These are phyloP conservation scores for Paraconiothyrium sp. DNA, from an alignment of 2,329 filamentous ascomycete genomes.

Conservation along the genomic window DNA sequence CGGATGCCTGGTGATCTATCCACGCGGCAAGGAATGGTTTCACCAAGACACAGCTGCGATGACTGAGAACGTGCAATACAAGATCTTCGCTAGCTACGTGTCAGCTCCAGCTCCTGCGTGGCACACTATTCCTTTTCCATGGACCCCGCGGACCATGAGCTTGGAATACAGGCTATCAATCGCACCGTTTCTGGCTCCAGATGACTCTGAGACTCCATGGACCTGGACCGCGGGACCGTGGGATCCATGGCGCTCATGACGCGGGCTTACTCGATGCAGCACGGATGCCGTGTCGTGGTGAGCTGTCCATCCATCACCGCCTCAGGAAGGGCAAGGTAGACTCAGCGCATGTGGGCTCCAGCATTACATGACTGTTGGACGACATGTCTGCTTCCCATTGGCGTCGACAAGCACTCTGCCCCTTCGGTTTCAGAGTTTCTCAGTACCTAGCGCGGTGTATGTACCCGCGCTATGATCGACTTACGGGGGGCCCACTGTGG, in stretches of 20 bases:
- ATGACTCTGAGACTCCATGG: not conserved
- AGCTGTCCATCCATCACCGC: conserved; percentile 11
- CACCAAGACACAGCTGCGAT: not conserved
- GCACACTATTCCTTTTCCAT: conserved; percentile 1
- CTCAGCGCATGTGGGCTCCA: not conserved
- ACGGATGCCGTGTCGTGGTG: conserved; percentile 2
- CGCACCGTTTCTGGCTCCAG: not conserved
- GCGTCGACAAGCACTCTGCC: conserved; percentile 2
- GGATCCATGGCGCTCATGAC: not conserved
- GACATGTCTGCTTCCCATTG: not conserved
- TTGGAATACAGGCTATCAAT: not conserved
- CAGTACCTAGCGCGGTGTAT: conserved; percentile 4
- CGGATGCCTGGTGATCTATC: not conserved
- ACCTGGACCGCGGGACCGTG: conserved; percentile 5
- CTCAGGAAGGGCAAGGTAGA: not conserved
- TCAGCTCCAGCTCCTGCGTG: conserved; percentile 9
- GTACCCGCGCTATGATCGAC: conserved; percentile 10
- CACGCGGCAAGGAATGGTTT: not conserved
- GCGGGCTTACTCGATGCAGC: not conserved
- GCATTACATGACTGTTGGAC: not conserved
- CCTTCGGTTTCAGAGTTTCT: conserved; percentile 8
- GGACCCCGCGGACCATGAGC: not conserved
- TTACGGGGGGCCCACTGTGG: conserved; percentile 9
- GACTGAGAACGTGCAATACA: conserved; percentile 4
- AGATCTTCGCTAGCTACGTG: conserved; percentile 7